Percentiles rank a stretch among this genome's conserved stretches.
These are phyloP conservation scores for Rhizopogon rudus DNA, from an alignment of 768 basidiomycete species.

Conservation along the genomic window DNA sequence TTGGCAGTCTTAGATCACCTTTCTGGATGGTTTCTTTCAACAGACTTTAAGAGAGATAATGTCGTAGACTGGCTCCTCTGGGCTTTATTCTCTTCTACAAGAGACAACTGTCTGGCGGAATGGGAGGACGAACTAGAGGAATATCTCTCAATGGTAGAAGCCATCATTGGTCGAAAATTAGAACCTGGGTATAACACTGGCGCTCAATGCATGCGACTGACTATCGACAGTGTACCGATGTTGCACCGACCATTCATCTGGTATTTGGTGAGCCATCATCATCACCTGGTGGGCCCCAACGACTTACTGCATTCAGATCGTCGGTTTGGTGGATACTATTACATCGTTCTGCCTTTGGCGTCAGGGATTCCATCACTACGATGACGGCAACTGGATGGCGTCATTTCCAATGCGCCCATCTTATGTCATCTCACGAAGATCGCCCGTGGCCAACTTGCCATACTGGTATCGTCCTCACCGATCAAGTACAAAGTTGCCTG, in stretches of 20 bases:
- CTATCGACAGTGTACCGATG: slow-evolving; percentile 52
- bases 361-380: slow-evolving; percentile 53
- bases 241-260: slow-evolving; percentile 58
- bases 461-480: slow-evolving; percentile 50
- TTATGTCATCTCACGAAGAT: slow-evolving; percentile 37
- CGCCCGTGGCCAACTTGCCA: slow-evolving; percentile 29
- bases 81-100: slow-evolving; percentile 49
- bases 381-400: slow-evolving; percentile 27
- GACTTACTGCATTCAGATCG: slow-evolving; percentile 35
- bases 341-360: slow-evolving; percentile 34
- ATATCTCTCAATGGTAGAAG: slow-evolving; percentile 41
- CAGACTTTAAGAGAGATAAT: slow-evolving; percentile 40
- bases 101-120: slow-evolving; percentile 24
- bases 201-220: slow-evolving; percentile 43
- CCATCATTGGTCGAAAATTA: slow-evolving; percentile 34
- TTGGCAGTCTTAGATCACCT: slow-evolving; percentile 23
- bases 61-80: slow-evolving; percentile 60
- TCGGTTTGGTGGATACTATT: slow-evolving; percentile 43
- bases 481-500: slow-evolving; percentile 40
- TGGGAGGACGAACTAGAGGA: slow-evolving; percentile 48
- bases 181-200: slow-evolving; percentile 33
- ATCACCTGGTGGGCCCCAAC: background rate
- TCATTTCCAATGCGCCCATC: slow-evolving; percentile 53
- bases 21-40: slow-evolving; percentile 50
- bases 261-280: slow-evolving; percentile 45